A percentile compares a stretch with the other conserved stretches of the same genome.
phyloP scores from a whole-genome alignment of 768 basidiomycete species.

The Arthromyces matolae region DNA sequence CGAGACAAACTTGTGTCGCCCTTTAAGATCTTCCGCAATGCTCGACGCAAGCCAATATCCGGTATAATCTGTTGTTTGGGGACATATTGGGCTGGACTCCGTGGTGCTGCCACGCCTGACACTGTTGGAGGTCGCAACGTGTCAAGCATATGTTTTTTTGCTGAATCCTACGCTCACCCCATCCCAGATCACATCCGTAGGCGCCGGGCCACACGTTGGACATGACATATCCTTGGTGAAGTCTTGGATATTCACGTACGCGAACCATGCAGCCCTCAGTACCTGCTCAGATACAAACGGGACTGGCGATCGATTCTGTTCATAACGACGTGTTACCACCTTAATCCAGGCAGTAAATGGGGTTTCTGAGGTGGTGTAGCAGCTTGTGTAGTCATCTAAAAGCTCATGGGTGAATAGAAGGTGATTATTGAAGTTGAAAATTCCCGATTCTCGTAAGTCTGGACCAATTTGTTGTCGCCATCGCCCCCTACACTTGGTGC shows the following conservation, averaged over 20 bases:
- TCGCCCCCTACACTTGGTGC: background rate
- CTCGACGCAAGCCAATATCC: no score
- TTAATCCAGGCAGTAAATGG: conserved; percentile 25
- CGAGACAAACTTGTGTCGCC: no score
- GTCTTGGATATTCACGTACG: conserved; percentile 14
- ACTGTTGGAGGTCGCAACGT: conserved; percentile 23
- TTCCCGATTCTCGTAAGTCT: conserved; percentile 21
- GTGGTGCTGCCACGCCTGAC: background rate
- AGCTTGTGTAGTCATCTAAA: conserved; percentile 31
- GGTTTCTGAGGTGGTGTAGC: conserved; percentile 31
- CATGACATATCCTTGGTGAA: conserved; percentile 18
- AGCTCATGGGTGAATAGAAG: conserved; percentile 30
- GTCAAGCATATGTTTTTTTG: conserved; percentile 19
- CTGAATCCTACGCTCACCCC: no score
- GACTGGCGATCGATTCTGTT: background rate
- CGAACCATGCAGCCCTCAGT: conserved; percentile 29
- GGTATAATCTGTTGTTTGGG: background rate
- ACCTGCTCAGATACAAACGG: no score
- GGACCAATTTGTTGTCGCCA: conserved; percentile 25
- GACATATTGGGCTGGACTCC: background rate
- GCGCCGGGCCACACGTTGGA: conserved; percentile 17
- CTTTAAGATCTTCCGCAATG: no score
- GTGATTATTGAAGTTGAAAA: conserved; percentile 35
- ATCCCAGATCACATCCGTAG: conserved; percentile 10
- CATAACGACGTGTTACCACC: background rate